phyloP scores from a whole-genome alignment of 768 basidiomycete genomes.

The Cystobasidium ongulense region DNA sequence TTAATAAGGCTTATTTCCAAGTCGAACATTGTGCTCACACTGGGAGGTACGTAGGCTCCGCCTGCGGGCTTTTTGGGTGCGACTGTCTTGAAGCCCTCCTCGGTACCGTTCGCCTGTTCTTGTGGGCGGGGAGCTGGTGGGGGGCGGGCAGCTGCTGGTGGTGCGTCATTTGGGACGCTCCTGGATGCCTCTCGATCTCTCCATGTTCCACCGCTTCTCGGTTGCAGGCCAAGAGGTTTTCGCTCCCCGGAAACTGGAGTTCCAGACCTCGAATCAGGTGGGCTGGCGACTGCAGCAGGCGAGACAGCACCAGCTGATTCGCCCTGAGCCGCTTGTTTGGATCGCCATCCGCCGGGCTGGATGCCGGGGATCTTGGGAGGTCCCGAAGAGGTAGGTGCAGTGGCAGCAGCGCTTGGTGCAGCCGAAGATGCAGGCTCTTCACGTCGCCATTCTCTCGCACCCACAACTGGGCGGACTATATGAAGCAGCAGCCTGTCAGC shows the following conservation, averaged over 20 bases:
- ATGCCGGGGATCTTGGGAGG: neutral
- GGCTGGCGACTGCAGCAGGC: neutral
- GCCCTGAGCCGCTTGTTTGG: constrained; percentile 5
- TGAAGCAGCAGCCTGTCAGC: neutral
- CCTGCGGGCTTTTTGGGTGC: neutral
- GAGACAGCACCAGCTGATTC: neutral
- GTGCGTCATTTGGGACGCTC: neutral
- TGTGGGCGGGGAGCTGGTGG: neutral
- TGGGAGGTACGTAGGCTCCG: constrained; percentile 21
- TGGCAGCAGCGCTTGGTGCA: neutral
- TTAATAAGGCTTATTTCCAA: too few relatives aligned
- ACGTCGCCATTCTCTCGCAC: neutral
- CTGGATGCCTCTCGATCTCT: constrained; percentile 17
- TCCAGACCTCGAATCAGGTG: neutral
- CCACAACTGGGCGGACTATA: constrained; percentile 4
- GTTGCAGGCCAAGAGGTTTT: neutral
- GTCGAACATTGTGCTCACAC: constrained; percentile 1
- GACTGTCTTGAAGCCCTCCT: constrained; percentile 28
- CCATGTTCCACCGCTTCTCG: neutral
- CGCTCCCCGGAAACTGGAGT: neutral
- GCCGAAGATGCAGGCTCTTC: constrained; percentile 12
- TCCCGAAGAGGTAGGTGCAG: neutral
- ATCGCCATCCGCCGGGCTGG: constrained; percentile 10
- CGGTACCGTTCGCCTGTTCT: neutral
- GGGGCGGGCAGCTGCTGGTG: neutral